phyloP scores from a whole-genome alignment of 2,329 filamentous ascomycete species.

The Aspergillus felis region DNA sequence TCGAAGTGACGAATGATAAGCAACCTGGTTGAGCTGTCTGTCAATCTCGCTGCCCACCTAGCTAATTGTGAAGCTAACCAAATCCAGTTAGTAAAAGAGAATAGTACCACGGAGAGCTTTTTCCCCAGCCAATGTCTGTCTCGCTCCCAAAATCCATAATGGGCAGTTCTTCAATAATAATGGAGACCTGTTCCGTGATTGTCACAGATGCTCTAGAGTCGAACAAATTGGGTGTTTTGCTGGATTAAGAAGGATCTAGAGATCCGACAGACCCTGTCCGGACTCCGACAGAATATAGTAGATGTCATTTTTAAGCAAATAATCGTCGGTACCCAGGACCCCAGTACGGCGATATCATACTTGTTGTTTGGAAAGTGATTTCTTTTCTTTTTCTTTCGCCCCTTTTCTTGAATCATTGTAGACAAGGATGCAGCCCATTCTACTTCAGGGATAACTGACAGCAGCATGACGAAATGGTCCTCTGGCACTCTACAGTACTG shows the following conservation, averaged over 20 bases:
- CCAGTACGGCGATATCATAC: too few species aligned
- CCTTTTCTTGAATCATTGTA: neutral
- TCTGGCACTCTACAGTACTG: neutral
- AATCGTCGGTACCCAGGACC: neutral
- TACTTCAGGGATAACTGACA: neutral
- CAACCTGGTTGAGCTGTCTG: neutral
- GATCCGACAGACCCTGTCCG: conserved; percentile 12
- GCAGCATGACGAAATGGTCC: neutral
- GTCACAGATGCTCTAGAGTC: too few species aligned
- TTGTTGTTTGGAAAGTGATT: neutral
- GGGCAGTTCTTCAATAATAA: neutral
- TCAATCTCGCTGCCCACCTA: neutral
- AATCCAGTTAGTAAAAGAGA: neutral
- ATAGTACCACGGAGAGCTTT: neutral
- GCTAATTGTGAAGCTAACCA: neutral
- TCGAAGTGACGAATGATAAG: neutral
- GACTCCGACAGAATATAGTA: neutral
- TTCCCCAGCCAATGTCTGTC: neutral
- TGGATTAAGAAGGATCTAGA: neutral
- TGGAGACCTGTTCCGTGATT: neutral
- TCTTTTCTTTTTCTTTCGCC: neutral
- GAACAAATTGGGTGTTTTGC: too few species aligned
- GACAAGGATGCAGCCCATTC: neutral
- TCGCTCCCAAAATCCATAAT: neutral
- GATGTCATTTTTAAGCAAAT: neutral